These are phyloP conservation scores for Fremontodendron californicum DNA, from an alignment of 345 rosid genomes.

Conservation along the genomic window DNA sequence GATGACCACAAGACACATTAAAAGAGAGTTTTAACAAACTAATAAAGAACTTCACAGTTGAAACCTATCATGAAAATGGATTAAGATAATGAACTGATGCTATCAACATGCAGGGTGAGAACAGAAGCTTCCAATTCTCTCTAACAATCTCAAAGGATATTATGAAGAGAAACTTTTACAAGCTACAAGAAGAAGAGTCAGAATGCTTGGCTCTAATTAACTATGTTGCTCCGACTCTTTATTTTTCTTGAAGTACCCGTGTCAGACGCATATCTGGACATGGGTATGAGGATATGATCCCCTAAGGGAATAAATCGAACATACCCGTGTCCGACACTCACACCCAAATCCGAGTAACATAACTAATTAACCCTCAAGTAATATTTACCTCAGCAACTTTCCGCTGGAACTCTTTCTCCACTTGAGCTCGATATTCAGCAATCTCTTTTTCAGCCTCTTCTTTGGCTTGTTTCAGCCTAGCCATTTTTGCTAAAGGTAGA, in stretches of 20 bases:
- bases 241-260: no score
- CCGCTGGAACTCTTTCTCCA: slow-evolving; percentile 79
- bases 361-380: not conserved
- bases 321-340: no score
- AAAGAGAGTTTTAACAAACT: not conserved
- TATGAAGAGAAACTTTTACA: not conserved
- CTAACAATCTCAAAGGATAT: not conserved
- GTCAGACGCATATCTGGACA: no score
- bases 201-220: not conserved
- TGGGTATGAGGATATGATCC: no score
- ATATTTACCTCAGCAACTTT: slow-evolving; percentile 65
- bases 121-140: not conserved
- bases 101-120: not conserved
- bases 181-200: not conserved
- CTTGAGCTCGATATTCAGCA: slow-evolving; percentile 63
- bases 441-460: slow-evolving; percentile 90
- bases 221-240: no score
- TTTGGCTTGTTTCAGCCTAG: slow-evolving; percentile 84
- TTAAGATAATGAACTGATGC: not conserved
- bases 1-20: not conserved
- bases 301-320: no score
- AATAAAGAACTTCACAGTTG: not conserved
- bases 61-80: not conserved
- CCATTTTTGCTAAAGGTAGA: slow-evolving; percentile 54
- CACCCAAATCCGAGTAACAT: no score